Evolutionary conservation across 192 early-diverging fungal species (phyloP), one percentile per base, ranked within the genome.

Genomic region (Coemansia sp.): DNA sequence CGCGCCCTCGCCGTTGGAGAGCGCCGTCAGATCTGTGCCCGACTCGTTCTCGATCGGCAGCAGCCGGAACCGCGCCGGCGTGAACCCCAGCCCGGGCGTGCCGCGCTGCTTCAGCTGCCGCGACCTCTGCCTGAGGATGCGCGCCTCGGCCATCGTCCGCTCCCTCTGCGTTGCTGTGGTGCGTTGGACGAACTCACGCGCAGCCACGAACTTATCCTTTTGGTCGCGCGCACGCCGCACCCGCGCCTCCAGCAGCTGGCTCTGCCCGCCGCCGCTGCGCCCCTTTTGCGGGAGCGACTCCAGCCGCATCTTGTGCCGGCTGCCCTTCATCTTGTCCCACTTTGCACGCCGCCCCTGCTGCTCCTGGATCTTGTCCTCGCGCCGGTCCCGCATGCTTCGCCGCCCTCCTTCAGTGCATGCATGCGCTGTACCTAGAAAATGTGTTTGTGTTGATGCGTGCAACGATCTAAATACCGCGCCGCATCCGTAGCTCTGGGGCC

Each of bases 1-100:
- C 34, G 5, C 40, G 16, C 35, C 37, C 2, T 48, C 44, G 8
- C 42, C 60, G 14, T 62, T 66, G 35, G 68, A 74, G 3, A 73
- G 64, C 8, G 73, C 66, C 2, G 66, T 66, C 63, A 77, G 64
- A 51, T 78, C 72, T 0, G 80, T 75, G 41, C 63, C 77, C n/a
- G 31, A 59, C 36, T 88, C 87, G 62, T 84, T 88, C 44, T 84
- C 79, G 19, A 90, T 86, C 0, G 84, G 83, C 56, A 87, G 56
- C 36, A 88, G 64, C 53, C 80, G 71, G 65, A 88, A 90, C 34
- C 86, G 76, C 10, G 87, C 89, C 19, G 87, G 89, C 21, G 87
- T 85, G 69, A 87, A 88, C 63, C 89, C 89, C 62, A 84, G 77
- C 27, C 81, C 81, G 0, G 80, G 80, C 10, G 75, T 64, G 0